These are phyloP conservation scores for Alternaria dauci DNA, from an alignment of 2,329 filamentous ascomycete genomes.

Conservation along the genomic window DNA sequence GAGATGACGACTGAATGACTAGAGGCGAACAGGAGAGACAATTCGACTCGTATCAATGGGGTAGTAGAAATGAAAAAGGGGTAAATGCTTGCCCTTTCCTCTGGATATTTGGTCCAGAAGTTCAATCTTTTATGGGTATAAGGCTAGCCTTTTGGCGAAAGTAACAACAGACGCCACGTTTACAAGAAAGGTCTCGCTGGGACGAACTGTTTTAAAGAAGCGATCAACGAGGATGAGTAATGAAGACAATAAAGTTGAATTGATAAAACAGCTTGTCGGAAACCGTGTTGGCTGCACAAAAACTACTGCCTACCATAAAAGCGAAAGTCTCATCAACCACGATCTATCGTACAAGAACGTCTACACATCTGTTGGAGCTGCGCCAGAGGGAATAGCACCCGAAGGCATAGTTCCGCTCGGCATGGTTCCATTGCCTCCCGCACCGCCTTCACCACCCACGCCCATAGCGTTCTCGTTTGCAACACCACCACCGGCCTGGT, in stretches of 20 bases:
- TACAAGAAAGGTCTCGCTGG: background rate
- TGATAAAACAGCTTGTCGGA: background rate
- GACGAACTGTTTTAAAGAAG: background rate
- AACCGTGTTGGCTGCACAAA: background rate
- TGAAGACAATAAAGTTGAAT: background rate
- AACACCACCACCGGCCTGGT: slow-evolving; percentile 32
- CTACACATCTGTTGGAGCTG: background rate
- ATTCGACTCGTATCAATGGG: background rate
- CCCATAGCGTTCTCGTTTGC: slow-evolving; percentile 17
- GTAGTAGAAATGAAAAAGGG: background rate
- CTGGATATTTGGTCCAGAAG: background rate
- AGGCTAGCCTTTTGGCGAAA: slow-evolving; percentile 18
- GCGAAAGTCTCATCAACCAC: background rate
- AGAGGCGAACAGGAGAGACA: background rate
- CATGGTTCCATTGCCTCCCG: background rate
- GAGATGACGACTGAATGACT: background rate
- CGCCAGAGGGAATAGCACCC: slow-evolving; percentile 19
- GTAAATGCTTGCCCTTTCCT: background rate
- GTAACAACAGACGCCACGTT: slow-evolving; percentile 41
- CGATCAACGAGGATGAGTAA: background rate
- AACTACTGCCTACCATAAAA: background rate
- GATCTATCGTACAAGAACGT: background rate
- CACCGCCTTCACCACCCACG: slow-evolving; percentile 13
- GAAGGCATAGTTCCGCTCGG: slow-evolving; percentile 21
- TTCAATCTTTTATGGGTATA: slow-evolving; percentile 28